Evolutionary conservation across 1,284 basidiomycete species (phyloP), one percentile per base, ranked within the genome.

Genomic region (Tremellales sp.): DNA sequence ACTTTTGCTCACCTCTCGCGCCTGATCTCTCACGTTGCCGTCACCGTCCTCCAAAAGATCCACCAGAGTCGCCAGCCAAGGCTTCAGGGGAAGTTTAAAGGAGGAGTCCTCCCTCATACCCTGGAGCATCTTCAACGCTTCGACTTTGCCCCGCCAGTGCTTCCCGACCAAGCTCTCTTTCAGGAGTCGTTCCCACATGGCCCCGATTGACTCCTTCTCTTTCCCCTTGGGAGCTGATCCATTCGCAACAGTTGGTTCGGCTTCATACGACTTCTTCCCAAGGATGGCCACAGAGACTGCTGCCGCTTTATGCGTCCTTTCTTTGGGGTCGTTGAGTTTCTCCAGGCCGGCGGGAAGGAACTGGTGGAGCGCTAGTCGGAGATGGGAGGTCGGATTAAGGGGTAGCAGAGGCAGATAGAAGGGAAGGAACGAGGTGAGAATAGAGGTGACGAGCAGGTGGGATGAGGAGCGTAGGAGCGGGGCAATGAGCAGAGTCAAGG

Each of bases 21-120:
- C 86, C 61, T 83, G 85, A 48, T 91, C 86, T 31, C 95, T 83
- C 40, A 98, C 94, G 55, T 81, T 81, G 4, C 85, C 81, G 65
- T 99, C 94, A 1, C 84, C 82, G 70, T 98, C 93, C 72, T 95
- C 87, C 19, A 98, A 78, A 34, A 84, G 76, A 45, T 84, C 86
- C 14, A 97, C 87, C 36, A 98, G 81, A 19, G 79, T 73, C 0
- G 86, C 73, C 25, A 95, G 79, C 70, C 88, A 94, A 2, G 87
- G 81, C 42, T 86, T 81, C 38, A 98, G 79, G 12, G 90, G 89
- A 55, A 95, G 86, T 43, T 81, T 78, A 45, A 81, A 78, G 55
- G 85, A 61, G 61, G 85, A 83, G 77, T 93, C 88, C 65, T 87
- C 85, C 45, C 88, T 77, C 45, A 91, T 43, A 4, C 44, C 40